Base-by-base conservation (phyloP, 140 eudicot genomes). In the Senecio squalidus region DNA sequence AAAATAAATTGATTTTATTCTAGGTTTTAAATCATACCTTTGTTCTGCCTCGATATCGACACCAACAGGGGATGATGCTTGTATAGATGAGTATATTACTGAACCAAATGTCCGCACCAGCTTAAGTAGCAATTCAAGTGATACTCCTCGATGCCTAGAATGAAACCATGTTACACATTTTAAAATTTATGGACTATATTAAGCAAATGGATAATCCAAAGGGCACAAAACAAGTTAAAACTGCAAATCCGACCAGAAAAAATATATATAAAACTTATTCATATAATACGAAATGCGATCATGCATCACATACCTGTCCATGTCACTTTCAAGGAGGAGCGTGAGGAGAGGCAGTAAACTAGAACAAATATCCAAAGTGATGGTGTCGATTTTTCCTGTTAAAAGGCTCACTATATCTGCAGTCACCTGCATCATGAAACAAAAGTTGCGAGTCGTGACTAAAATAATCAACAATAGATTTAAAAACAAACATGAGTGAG, bases 11-110 rank as follows among this genome's bases (percentile, higher is more conserved):
- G n/a, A n/a, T n/a, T n/a, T n/a, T n/a, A n/a, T n/a, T n/a, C n/a
- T n/a, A n/a, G n/a, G n/a, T n/a, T n/a, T n/a, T n/a, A n/a, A n/a
- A n/a, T n/a, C 78, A 63, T n/a, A 90, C 98, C 98, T 91, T 77
- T 83, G 91, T 52, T 91, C 98, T 9, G 96, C 96, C 77, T 91
- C 98, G 13, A 91, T 91, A 72, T 91, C 96, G 17, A 91, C 96
- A 33, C 98, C 98, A 53, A 91, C 96, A 36, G 96, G 66, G 46
- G 98, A 64, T 22, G 86, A 73, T 28, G 91, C 96, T 55, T 94
- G 84, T 61, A 81, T n/a, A 27, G 96, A 84, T 15, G 96, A 81
- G 71, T 91, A 91, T 46, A 91, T 86, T 58, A 84, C 66, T 10
- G 94, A 79, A 58, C 98, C 98, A 79, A 91, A 91, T 66, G 76